Conservation (phyloP, 1,139 yeast species). For the Geotrichum phurueaensis region DNA sequence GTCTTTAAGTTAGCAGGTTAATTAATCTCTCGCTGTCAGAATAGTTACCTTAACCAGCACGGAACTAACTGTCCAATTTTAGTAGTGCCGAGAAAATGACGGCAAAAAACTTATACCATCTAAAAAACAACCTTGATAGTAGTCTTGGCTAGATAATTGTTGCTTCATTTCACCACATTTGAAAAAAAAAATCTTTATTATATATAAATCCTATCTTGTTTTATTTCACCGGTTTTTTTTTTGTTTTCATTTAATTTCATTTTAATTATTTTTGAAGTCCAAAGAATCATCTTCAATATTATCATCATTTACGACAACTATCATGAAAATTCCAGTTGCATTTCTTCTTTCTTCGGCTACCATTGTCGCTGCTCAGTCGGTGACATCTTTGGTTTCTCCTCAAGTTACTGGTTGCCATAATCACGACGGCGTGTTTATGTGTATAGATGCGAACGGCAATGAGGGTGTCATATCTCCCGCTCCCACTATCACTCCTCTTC, state of each 20-base stretch:
- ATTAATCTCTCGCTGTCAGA: background rate
- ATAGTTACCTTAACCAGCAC: background rate
- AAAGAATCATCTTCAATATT: no score
- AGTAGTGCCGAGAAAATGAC: no score
- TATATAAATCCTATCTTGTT: background rate
- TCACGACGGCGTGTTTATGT: background rate
- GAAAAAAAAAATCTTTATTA: no score
- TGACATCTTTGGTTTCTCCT: background rate
- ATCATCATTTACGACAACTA: background rate
- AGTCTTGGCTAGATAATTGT: background rate
- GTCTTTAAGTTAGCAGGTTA: background rate
- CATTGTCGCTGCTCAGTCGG: background rate
- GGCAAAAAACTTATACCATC: background rate
- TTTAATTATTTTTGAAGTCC: no score
- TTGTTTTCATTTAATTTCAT: background rate
- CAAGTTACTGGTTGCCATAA: conserved; percentile 1
- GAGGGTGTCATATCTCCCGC: conserved; percentile 29
- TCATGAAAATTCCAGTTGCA: background rate
- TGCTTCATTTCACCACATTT: background rate
- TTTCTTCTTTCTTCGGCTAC: background rate
- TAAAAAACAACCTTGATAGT: background rate
- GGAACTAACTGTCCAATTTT: no score
- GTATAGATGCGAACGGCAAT: background rate
- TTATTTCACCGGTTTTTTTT: background rate
- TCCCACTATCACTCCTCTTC: conserved; percentile 29